Evolutionary conservation across 768 basidiomycete genomes (phyloP).

Genomic region (Pulveroboletus sp.): DNA sequence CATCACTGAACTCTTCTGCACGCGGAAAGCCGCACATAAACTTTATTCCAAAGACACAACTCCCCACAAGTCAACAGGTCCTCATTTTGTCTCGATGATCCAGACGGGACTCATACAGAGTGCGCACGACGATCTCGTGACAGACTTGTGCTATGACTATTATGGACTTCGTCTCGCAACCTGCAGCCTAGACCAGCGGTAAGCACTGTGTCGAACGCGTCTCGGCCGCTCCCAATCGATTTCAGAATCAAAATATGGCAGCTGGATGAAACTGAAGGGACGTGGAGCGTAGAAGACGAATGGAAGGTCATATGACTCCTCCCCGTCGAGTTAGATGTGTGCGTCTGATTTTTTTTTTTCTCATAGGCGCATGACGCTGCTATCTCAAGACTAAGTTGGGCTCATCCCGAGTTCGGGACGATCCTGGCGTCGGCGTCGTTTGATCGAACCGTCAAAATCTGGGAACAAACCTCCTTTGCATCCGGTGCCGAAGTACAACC

Average conservation of each 20-base stretch:
- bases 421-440: slow-evolving; percentile 85
- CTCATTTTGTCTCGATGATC: slow-evolving; percentile 45
- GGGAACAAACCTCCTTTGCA: slow-evolving; percentile 60
- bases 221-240: slow-evolving; percentile 10
- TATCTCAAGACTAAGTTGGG: slow-evolving; percentile 80
- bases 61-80: background rate
- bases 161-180: slow-evolving; percentile 82
- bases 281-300: slow-evolving; percentile 79
- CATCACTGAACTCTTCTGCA: too few relatives aligned
- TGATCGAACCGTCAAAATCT: slow-evolving; percentile 89
- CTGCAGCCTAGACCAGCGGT: slow-evolving; percentile 81
- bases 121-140: slow-evolving; percentile 77
- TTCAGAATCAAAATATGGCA: slow-evolving; percentile 80
- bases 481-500: slow-evolving; percentile 26
- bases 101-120: slow-evolving; percentile 77
- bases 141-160: slow-evolving; percentile 86
- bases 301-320: slow-evolving; percentile 69
- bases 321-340: background rate
- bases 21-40: background rate
- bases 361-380: slow-evolving; percentile 93
- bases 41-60: background rate
- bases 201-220: slow-evolving; percentile 12
- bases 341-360: slow-evolving; percentile 1
- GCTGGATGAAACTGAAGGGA: slow-evolving; percentile 64
- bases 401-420: slow-evolving; percentile 88